phyloP scores from a whole-genome alignment of 2,329 filamentous ascomycete species.

The Myrmaecium sp. region DNA sequence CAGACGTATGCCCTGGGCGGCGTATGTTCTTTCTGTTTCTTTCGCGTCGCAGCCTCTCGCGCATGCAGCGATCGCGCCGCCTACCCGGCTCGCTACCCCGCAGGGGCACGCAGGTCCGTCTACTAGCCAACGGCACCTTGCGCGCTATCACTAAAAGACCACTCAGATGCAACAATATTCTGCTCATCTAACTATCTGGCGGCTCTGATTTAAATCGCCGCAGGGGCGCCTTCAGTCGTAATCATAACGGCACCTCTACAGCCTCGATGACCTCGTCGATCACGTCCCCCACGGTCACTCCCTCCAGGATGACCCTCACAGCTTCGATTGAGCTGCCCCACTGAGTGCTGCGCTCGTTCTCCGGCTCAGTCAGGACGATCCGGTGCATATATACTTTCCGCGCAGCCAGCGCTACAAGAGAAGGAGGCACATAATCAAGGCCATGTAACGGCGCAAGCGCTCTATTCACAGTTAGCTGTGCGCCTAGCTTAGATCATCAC shows the following conservation, averaged over 20 bases:
- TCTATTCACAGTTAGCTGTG: conserved; percentile 21
- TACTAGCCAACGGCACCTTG: no score
- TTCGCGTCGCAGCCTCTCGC: no score
- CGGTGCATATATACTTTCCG: conserved; percentile 81
- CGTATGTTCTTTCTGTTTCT: no score
- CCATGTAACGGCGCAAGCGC: conserved; percentile 69
- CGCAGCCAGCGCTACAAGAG: conserved; percentile 64
- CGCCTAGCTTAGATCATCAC: not conserved
- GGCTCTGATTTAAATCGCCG: no score
- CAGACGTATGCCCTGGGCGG: no score
- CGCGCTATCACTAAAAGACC: no score
- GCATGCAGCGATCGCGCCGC: no score
- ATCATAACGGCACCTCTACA: conserved; percentile 38
- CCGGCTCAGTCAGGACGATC: conserved; percentile 50
- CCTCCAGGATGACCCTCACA: conserved; percentile 48
- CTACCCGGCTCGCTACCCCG: no score
- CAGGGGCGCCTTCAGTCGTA: no score
- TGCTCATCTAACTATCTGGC: no score
- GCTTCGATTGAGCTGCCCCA: conserved; percentile 72
- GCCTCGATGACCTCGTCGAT: conserved; percentile 41
- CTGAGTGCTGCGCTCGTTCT: conserved; percentile 72
- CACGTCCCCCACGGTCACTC: conserved; percentile 36
- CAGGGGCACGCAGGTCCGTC: no score
- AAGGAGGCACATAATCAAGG: conserved; percentile 66
- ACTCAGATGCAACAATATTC: no score